These are phyloP conservation scores for Microdochium trichocladiopsis DNA, from an alignment of 2,329 filamentous ascomycete genomes.

Conservation along the genomic window DNA sequence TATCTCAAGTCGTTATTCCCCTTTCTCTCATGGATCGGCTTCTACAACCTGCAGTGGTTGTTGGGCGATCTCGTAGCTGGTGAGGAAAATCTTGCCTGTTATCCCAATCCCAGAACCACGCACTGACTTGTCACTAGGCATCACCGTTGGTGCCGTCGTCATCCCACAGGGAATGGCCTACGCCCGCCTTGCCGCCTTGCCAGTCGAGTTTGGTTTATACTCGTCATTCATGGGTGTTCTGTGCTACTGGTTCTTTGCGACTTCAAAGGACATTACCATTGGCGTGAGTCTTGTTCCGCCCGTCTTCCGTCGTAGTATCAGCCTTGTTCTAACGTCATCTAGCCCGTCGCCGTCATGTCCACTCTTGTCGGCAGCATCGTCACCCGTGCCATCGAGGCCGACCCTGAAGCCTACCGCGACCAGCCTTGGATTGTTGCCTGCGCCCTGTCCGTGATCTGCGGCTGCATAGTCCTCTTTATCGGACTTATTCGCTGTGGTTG, in stretches of 20 bases:
- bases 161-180: slow-evolving; percentile 98
- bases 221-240: slow-evolving; percentile 94
- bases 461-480: slow-evolving; percentile 39
- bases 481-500: slow-evolving; percentile 44
- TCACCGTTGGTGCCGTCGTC: slow-evolving; percentile 59
- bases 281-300: slow-evolving; percentile 51
- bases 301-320: slow-evolving; percentile 3
- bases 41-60: slow-evolving; percentile 88
- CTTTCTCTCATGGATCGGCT: slow-evolving; percentile 79
- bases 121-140: slow-evolving; percentile 21
- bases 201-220: slow-evolving; percentile 79
- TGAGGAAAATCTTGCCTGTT: slow-evolving; percentile 27
- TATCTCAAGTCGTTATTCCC: slow-evolving; percentile 77
- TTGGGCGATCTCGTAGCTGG: slow-evolving; percentile 84
- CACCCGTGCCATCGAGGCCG: slow-evolving; percentile 24
- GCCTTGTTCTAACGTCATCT: slow-evolving; percentile 5
- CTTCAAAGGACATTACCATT: slow-evolving; percentile 97
- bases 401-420: slow-evolving; percentile 24
- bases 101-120: slow-evolving; percentile 8
- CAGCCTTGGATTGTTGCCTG: slow-evolving; percentile 36
- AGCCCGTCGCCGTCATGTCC: slow-evolving; percentile 94
- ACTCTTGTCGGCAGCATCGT: slow-evolving; percentile 83
- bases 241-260: slow-evolving; percentile 96
- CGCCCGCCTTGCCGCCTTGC: slow-evolving; percentile 73
- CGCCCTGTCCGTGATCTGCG: slow-evolving; percentile 38